Conservation (phyloP, 768 basidiomycete species). For the Tulasnella calospora region DNA sequence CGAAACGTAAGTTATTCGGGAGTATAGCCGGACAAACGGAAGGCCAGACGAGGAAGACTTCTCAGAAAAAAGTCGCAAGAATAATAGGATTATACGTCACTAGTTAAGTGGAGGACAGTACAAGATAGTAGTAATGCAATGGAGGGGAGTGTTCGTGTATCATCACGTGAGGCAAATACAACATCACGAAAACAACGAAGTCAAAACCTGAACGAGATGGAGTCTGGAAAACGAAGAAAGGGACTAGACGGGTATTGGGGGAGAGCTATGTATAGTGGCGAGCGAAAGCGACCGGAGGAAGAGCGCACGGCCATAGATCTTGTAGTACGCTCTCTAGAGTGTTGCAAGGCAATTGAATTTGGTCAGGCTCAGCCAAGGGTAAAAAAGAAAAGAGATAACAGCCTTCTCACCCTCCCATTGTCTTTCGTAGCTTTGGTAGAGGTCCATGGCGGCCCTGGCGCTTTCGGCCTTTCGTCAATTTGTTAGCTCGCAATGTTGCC, state of each 20-base stretch:
- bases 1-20: slow-evolving; percentile 1
- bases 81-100: not conserved
- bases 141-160: not conserved
- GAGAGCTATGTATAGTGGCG: slow-evolving; percentile 15
- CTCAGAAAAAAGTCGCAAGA: not conserved
- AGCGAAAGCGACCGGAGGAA: slow-evolving; percentile 23
- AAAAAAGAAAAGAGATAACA: not conserved
- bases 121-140: not conserved
- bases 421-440: slow-evolving; percentile 16
- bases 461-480: slow-evolving; percentile 58
- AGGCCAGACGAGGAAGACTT: not conserved
- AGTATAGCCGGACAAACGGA: not conserved
- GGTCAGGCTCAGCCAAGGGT: not conserved
- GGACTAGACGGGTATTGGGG: not conserved
- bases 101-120: not conserved
- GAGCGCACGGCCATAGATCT: slow-evolving; percentile 26
- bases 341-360: not conserved
- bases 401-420: slow-evolving; percentile 24
- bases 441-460: slow-evolving; percentile 47
- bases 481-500: not conserved
- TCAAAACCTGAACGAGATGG: not conserved
- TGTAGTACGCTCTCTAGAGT: not conserved
- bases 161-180: not conserved
- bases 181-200: not conserved
- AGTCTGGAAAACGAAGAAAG: not conserved